A percentile compares a stretch with the other conserved stretches of the same genome.
Evolutionary conservation across 2,329 filamentous ascomycete species (phyloP).

Genomic region (Diaporthe australafricana): DNA sequence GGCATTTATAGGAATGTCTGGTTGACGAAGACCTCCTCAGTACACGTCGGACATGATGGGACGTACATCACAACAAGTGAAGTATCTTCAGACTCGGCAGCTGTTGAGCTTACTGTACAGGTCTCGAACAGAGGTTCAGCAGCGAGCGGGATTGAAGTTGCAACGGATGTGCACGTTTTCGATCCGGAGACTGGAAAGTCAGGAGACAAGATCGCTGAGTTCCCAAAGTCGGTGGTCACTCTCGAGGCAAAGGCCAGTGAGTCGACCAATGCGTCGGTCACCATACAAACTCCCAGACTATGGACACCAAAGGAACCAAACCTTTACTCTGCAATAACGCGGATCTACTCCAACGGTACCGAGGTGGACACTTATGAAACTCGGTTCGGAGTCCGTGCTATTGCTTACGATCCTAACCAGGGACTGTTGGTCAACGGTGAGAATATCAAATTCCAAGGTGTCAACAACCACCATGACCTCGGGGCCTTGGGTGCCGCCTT

Average conservation of each 20-base stretch:
- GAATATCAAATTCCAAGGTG: conserved; percentile 56
- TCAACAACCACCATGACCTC: conserved; percentile 63
- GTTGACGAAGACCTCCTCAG: conserved; percentile 59
- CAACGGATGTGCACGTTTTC: conserved; percentile 53
- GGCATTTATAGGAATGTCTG: conserved; percentile 67
- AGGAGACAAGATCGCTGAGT: conserved; percentile 47
- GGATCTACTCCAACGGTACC: conserved; percentile 43
- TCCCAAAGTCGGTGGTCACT: conserved; percentile 45
- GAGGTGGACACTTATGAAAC: conserved; percentile 60
- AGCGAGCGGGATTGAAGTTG: conserved; percentile 50
- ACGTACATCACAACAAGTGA: conserved; percentile 59
- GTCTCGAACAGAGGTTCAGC: conserved; percentile 56
- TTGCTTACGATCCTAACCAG: conserved; percentile 53
- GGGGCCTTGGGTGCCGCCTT: conserved; percentile 63
- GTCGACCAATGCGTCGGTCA: conserved; percentile 49
- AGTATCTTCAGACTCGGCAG: conserved; percentile 58
- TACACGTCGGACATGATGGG: conserved; percentile 62
- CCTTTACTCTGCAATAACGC: conserved; percentile 59
- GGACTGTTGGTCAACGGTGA: conserved; percentile 61
- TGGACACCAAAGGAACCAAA: conserved; percentile 65
- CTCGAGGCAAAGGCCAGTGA: conserved; percentile 48
- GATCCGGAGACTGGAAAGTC: conserved; percentile 47
- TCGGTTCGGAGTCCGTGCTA: conserved; percentile 59
- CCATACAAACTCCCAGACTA: conserved; percentile 53
- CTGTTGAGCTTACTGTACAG: conserved; percentile 55